Percentiles rank a stretch among this genome's conserved stretches.
phyloP scores from a whole-genome alignment of 352 stramenopile species.

The Aphanomyces euteiches region DNA sequence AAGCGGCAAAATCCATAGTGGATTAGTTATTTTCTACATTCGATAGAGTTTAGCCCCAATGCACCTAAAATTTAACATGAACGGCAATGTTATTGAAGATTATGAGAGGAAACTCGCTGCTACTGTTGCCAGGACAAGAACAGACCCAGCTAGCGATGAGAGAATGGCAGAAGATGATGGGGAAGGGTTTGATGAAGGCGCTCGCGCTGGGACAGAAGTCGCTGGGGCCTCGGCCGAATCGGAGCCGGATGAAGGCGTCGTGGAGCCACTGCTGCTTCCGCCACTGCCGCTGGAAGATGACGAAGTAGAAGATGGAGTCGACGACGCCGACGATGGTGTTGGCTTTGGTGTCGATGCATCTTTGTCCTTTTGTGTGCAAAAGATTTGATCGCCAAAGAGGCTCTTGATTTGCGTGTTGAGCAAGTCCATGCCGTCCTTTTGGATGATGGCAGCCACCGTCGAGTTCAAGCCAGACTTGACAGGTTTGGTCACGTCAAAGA shows the following conservation, averaged over 20 bases:
- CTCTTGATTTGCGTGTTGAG: conserved; percentile 20
- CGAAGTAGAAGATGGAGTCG: neutral
- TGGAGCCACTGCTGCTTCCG: neutral
- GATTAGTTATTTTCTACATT: too few relatives aligned
- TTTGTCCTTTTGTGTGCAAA: conserved; percentile 23
- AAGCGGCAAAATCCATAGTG: too few relatives aligned
- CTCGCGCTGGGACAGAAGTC: conserved; percentile 1
- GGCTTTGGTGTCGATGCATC: conserved; percentile 11
- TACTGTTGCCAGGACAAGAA: too few relatives aligned
- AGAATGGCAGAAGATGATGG: neutral
- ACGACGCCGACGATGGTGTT: neutral
- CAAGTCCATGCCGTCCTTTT: conserved; percentile 24
- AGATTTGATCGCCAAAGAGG: conserved; percentile 26
- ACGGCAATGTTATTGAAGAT: too few relatives aligned
- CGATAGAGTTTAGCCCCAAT: too few relatives aligned
- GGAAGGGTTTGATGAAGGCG: too few relatives aligned
- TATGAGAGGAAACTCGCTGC: too few relatives aligned
- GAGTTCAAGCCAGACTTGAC: conserved; percentile 19
- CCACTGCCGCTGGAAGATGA: neutral
- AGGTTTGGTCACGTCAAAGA: conserved; percentile 24
- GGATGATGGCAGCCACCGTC: conserved; percentile 12
- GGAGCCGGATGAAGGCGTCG: neutral
- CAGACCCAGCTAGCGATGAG: neutral
- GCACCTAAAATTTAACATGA: too few relatives aligned
- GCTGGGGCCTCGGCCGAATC: conserved; percentile 6